Evolutionary conservation across 371 early-diverging fungal species (phyloP).

Genomic region (Entomophthora muscae): DNA sequence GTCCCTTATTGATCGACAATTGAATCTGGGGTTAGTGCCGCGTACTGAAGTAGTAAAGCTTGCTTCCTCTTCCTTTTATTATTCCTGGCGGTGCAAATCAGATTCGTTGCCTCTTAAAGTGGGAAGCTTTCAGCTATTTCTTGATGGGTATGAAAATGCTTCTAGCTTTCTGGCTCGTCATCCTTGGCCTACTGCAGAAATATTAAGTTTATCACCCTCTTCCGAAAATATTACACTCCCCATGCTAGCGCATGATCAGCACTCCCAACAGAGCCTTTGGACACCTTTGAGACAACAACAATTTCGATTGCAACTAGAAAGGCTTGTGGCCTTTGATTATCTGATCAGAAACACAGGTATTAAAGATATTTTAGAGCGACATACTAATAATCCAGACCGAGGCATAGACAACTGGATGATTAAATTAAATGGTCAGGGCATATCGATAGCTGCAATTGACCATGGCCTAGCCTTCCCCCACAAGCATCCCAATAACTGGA

Average conservation of each 20-base stretch:
- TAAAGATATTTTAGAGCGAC: slow-evolving; percentile 3
- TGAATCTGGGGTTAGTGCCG: slow-evolving; percentile 67
- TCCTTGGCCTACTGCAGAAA: slow-evolving; percentile 22
- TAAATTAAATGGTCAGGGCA: slow-evolving; percentile 12
- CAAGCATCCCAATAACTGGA: slow-evolving; percentile 80
- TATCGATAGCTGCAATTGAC: slow-evolving; percentile 73
- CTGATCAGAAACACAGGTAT: slow-evolving; percentile 81
- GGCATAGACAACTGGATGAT: slow-evolving; percentile 89
- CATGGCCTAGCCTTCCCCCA: slow-evolving; percentile 85
- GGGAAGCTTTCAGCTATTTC: slow-evolving; percentile 74
- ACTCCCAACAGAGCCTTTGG: slow-evolving; percentile 25
- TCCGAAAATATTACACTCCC: not conserved
- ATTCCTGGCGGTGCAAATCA: slow-evolving; percentile 22
- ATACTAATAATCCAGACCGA: slow-evolving; percentile 29
- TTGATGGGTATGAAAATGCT: slow-evolving; percentile 67
- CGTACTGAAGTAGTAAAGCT: slow-evolving; percentile 61
- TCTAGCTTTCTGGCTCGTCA: slow-evolving; percentile 49
- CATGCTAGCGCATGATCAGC: not conserved
- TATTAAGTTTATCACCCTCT: not conserved
- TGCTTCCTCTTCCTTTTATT: slow-evolving; percentile 59
- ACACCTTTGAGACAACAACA: slow-evolving; percentile 34
- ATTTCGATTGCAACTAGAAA: slow-evolving; percentile 68
- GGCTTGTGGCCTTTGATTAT: slow-evolving; percentile 69
- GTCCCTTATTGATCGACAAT: slow-evolving; percentile 50
- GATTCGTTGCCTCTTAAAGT: slow-evolving; percentile 55